Base-by-base conservation (phyloP, 1,139 yeast species). In the Taphrina sp. region DNA sequence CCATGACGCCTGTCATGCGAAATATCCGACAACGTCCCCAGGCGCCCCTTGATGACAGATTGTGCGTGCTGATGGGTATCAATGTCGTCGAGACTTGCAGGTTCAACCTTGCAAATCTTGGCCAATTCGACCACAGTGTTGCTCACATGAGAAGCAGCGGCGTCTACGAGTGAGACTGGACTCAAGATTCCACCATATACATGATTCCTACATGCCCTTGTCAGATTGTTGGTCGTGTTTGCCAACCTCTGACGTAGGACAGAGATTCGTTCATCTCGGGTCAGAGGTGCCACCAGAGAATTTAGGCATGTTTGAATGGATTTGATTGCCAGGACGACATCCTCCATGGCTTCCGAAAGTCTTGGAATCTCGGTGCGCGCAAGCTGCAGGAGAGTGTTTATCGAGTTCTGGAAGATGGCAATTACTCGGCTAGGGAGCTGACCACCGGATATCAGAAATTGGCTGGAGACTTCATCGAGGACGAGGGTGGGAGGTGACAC, bases 131-230 rank as follows among this genome's bases (percentile, higher is more conserved):
- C 82, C 12, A 88, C 77, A 1, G 89, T 76, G 64, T 83, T 83
- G 12, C 83, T 76, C 44, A 90, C 72, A 65, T 89, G 96, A 33
- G 87, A 79, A 8, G 88, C 73, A 0, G 96, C 84, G 23, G 90
- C 81, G 69, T 88, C 87, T 36, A 90, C 75, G 7, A 89, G 77
- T 33, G 85, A 73, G 57, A 77, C 77, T 1, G 97, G 96, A 54
- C 88, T 71, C 12, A 86, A 66, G 5, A 77, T 77, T 3, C 78
- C 74, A 60, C 85, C 82, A 4, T 81, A 72, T 1, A 87, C 81
- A 68, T 75, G 86, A 66, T 88, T 88, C 64, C 96, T 77, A 0
- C 95, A 79, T 0, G 92, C 79, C 3, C 95, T 82, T 49, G 90
- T 80, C 0, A 84, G 78, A 70, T 85, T 89, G 26, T 89, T 81